Base-by-base conservation (phyloP, 345 rosid genomes). In the Syzygium aqueum region DNA sequence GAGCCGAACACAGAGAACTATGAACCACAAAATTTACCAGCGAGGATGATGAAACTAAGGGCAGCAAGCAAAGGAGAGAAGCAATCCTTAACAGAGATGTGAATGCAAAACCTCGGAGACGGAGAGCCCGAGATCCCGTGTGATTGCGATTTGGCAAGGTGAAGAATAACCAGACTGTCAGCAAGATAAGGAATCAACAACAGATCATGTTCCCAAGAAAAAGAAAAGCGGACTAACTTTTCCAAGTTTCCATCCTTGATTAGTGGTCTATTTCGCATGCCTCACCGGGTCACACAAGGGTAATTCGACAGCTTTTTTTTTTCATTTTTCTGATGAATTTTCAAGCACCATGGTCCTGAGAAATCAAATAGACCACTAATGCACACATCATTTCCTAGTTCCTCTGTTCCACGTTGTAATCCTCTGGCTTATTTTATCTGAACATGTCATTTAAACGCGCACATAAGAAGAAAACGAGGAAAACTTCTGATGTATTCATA, bases 1-100 rank as follows among this genome's bases (percentile, higher is more conserved):
- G 99, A 97, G 86, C 98, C 98, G 84, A 97, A 97, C 84, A 94
- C 84, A 85, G 99, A 97, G 89, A 84, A 97, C 99, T 96, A 73
- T 6, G 89, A 90, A 84, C 85, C 90, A 40, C 67, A 59, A 86
- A 88, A 54, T 50, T 52, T 37, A 49, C 53, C 52, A 30, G 40
- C 49, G 50, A 80, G 86, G 87, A 86, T 94, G 87, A 91, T 84
- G n/a, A 53, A 17, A 84, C 82, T 63, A 87, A 78, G 78, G 56
- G 23, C 51, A 12, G 40, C 25, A 23, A 53, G 51, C n/a, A 53
- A 86, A 77, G 49, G 65, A 53, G 88, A 80, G 86, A 27, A n/a
- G 5, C 53, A 78, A 88, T 67, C 67, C 85, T 43, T 11, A 43
- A 52, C 86, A 90, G 50, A n/a, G 22, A 67, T 37, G 11, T 13